Evolutionary conservation across 208 protist genomes (phyloP), one percentile per base, ranked within the genome.

Genomic region (Acanthamoeba castellanii): DNA sequence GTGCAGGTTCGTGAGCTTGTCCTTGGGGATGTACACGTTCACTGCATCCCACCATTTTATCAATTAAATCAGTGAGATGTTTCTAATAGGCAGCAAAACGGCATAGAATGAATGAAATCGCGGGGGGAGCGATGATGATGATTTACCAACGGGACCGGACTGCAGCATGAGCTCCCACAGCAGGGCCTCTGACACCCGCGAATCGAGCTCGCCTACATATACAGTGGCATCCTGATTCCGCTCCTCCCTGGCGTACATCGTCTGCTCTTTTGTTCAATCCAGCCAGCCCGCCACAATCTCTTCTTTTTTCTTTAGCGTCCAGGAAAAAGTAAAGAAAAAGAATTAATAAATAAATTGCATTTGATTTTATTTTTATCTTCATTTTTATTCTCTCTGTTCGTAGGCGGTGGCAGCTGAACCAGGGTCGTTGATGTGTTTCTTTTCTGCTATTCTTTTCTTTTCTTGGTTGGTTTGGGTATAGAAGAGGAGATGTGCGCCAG

Each of bases 161-260:
- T 99, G 98, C 22, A 98, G 82, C 57, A 99, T 98, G 30, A 99
- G 95, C 95, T 99, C 99, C 97, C 97, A 99, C 13, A 99, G 82
- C 30, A 99, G 94, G 42, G 95, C 91, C 91, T 99, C 98, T 45
- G 93, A 97, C 0, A 98, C 97, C 87, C 98, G 81, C 27, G 97
- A 92, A 74, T 99, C 98, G 11, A 99, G 94, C 95, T 99, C 98
- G 72, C 97, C 97, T 16, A 98, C 96, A 94, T 97, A 98, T 18
- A 98, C 47, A 30, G 98, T 99, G 1, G 98, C 98, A 42, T 99
- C 98, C 94, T 98, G 96, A 76, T 99, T 99, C 85, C 98, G 95
- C 52, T 98, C 97, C 42, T 94, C 91, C 25, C 74, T 32, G 11
- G 52, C 81, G 81, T 66, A 88, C 81, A 88, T 88, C 45, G 18